Evolutionary conservation across 2,329 filamentous ascomycete genomes (phyloP).

Genomic region (Beauveria brongniartii): DNA sequence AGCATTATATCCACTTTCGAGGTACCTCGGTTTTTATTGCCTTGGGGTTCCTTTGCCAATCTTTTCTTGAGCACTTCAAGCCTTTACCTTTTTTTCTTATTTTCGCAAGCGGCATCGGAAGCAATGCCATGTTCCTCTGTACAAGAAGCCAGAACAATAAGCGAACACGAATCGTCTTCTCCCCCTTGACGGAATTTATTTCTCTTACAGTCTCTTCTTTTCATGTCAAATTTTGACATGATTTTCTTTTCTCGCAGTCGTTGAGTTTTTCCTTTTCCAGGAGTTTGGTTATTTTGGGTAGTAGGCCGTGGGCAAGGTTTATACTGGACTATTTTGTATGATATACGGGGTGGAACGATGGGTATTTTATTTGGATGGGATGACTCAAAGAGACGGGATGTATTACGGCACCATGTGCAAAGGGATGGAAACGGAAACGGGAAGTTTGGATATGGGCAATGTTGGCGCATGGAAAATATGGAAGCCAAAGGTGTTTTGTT

Average conservation of each 20-base stretch:
- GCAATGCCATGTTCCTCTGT: background rate
- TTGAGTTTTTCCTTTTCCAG: background rate
- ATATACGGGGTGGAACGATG: background rate
- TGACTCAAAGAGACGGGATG: background rate
- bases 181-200: background rate
- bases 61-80: background rate
- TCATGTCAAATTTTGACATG: background rate
- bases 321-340: background rate
- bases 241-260: background rate
- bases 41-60: background rate
- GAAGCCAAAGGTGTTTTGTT: background rate
- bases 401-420: background rate
- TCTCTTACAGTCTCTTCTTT: conserved; percentile 1
- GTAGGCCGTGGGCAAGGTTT: background rate
- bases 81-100: background rate
- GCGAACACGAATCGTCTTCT: background rate
- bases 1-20: background rate
- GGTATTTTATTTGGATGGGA: background rate
- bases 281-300: background rate
- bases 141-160: conserved; percentile 2
- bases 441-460: background rate
- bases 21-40: background rate
- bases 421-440: no score
- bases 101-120: background rate
- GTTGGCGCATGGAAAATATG: background rate